phyloP scores from a whole-genome alignment of 1,284 basidiomycete species.

The Erythrobasidium hasegawianum region DNA sequence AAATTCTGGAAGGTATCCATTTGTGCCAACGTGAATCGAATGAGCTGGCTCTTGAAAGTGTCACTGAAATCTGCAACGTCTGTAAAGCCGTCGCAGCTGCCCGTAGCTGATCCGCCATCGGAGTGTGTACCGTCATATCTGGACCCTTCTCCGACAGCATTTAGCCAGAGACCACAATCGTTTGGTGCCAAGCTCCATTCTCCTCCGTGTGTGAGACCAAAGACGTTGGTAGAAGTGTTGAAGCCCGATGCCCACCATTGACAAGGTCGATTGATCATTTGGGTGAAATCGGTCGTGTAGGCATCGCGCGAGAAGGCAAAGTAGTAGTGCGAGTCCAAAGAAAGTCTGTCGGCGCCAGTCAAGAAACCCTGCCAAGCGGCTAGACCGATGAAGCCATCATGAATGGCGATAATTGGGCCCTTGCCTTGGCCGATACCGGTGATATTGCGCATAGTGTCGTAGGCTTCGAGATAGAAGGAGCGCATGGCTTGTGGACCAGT shows the following conservation, averaged over 20 bases:
- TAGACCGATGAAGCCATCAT: conserved; percentile 44
- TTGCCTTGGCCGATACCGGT: conserved; percentile 37
- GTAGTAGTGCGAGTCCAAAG: conserved; percentile 65
- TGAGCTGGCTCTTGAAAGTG: conserved; percentile 30
- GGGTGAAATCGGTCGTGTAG: conserved; percentile 34
- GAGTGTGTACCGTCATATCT: conserved; percentile 30
- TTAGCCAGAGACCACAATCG: conserved; percentile 45
- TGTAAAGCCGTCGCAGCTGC: conserved; percentile 40
- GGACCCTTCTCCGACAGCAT: conserved; percentile 34
- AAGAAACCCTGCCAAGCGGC: conserved; percentile 43
- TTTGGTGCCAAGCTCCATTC: conserved; percentile 45
- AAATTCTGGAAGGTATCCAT: conserved; percentile 56
- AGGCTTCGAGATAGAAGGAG: conserved; percentile 43
- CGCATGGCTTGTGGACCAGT: conserved; percentile 8
- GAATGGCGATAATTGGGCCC: conserved; percentile 44
- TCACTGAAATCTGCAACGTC: conserved; percentile 34
- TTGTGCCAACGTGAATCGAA: conserved; percentile 25
- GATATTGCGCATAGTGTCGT: conserved; percentile 57
- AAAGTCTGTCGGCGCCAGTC: conserved; percentile 65
- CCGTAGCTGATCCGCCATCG: conserved; percentile 33
- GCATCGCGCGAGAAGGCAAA: conserved; percentile 38
- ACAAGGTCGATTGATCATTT: conserved; percentile 42
- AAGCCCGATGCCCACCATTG: conserved; percentile 41
- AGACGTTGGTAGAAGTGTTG: conserved; percentile 40
- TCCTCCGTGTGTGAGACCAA: conserved; percentile 48